Evolutionary conservation across 2,329 filamentous ascomycete genomes (phyloP).

Genomic region (Coleophoma crateriformis): DNA sequence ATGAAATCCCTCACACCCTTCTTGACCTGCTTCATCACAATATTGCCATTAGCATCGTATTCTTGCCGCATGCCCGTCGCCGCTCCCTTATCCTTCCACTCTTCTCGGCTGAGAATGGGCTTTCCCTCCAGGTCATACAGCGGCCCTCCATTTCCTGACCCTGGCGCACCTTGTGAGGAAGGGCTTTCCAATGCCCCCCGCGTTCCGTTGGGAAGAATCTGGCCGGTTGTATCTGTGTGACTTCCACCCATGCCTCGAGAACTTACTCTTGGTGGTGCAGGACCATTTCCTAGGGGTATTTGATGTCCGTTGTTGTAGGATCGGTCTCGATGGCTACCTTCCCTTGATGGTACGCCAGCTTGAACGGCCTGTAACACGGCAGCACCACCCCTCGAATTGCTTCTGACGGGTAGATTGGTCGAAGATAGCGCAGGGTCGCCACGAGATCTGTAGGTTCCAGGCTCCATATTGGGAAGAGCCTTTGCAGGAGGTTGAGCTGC

Average conservation of each 20-base stretch:
- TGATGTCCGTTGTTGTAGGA: slow-evolving; percentile 58
- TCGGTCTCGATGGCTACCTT: slow-evolving; percentile 63
- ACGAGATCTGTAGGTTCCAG: slow-evolving; percentile 45
- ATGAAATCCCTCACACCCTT: slow-evolving; percentile 97
- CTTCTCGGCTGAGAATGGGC: slow-evolving; percentile 66
- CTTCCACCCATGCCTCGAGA: slow-evolving; percentile 66
- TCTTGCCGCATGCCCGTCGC: slow-evolving; percentile 78
- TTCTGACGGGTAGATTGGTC: slow-evolving; percentile 46
- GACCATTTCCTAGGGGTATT: slow-evolving; percentile 46
- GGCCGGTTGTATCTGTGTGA: slow-evolving; percentile 30
- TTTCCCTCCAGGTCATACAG: slow-evolving; percentile 53
- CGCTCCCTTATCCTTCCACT: slow-evolving; percentile 95
- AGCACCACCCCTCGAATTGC: slow-evolving; percentile 57
- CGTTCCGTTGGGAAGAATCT: slow-evolving; percentile 15
- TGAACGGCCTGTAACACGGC: slow-evolving; percentile 54
- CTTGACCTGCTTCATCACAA: slow-evolving; percentile 79
- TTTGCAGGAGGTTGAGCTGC: slow-evolving; percentile 32
- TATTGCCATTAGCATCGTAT: slow-evolving; percentile 77
- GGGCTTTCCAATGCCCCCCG: neutral
- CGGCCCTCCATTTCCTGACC: slow-evolving; percentile 21
- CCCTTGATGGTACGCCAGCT: slow-evolving; percentile 57
- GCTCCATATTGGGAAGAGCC: slow-evolving; percentile 29
- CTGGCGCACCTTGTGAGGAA: neutral
- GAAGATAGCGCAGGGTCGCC: slow-evolving; percentile 55
- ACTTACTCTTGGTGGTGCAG: slow-evolving; percentile 68